Conservation (phyloP, 805 yeast species). For the Metschnikowia chrysomelidarum region DNA sequence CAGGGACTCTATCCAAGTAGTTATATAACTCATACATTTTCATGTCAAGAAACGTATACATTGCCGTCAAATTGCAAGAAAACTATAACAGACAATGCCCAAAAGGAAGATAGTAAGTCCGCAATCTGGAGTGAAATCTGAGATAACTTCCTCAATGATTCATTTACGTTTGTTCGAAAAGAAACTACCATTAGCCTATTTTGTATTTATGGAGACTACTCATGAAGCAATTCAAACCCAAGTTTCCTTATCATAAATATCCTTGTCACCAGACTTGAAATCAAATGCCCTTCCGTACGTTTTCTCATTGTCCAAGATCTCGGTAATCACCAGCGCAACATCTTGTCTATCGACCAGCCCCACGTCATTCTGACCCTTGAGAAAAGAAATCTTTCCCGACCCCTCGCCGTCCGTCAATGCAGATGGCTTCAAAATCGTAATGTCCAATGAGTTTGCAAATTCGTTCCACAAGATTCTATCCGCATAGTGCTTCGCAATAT, state of each 20-base stretch:
- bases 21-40: no score
- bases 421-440: conserved; percentile 59
- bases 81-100: no score
- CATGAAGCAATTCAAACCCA: no score
- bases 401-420: conserved; percentile 37
- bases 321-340: conserved; percentile 49
- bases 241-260: conserved; percentile 21
- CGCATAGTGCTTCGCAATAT: conserved; percentile 61
- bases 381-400: conserved; percentile 44
- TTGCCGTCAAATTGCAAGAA: no score
- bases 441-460: conserved; percentile 41
- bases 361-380: conserved; percentile 21
- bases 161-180: no score
- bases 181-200: no score
- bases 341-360: conserved; percentile 48
- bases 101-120: no score
- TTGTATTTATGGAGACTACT: no score
- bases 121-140: no score
- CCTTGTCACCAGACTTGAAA: conserved; percentile 41
- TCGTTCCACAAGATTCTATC: conserved; percentile 44
- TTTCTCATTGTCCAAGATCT: conserved; percentile 31
- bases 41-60: no score
- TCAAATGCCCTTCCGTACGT: conserved; percentile 45
- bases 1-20: no score
- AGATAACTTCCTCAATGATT: no score